These are phyloP conservation scores for Deinandra increscens DNA, from an alignment of 129 eudicot species.

Conservation along the genomic window DNA sequence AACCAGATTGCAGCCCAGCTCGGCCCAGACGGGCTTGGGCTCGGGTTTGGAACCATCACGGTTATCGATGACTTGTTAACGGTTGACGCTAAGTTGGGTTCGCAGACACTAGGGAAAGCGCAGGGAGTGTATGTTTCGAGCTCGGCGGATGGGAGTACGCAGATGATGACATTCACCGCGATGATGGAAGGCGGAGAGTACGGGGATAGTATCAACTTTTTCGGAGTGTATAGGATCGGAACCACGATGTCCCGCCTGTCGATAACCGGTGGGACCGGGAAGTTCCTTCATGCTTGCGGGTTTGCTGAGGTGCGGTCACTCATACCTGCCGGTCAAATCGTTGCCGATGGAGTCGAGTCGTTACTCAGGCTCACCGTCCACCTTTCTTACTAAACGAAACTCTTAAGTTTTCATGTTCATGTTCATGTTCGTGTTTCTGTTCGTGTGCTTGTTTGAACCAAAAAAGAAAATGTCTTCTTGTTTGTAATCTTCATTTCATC, in stretches of 20 bases:
- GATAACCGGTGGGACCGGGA: slow-evolving; percentile 92
- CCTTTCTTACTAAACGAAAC: slow-evolving; percentile 45
- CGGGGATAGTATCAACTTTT: slow-evolving; percentile 84
- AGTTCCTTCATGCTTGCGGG: slow-evolving; percentile 84
- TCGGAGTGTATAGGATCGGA: slow-evolving; percentile 82
- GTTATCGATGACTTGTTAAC: slow-evolving; percentile 93
- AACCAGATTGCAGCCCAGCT: slow-evolving; percentile 43
- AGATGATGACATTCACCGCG: slow-evolving; percentile 96
- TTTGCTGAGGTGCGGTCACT: slow-evolving; percentile 91
- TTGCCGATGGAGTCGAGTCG: slow-evolving; percentile 78
- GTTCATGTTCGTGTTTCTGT: background rate
- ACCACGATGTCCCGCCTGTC: slow-evolving; percentile 80
- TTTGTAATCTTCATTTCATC: slow-evolving; percentile 26
- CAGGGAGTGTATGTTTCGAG: slow-evolving; percentile 92
- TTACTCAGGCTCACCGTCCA: slow-evolving; percentile 78
- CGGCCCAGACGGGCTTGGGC: slow-evolving; percentile 88
- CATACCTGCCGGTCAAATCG: slow-evolving; percentile 82
- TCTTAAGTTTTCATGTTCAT: slow-evolving; percentile 22
- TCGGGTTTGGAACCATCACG: slow-evolving; percentile 91
- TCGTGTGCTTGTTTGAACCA: slow-evolving; percentile 29
- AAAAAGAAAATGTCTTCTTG: background rate
- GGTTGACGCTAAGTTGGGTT: slow-evolving; percentile 60
- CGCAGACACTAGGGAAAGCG: slow-evolving; percentile 74
- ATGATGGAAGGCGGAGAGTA: slow-evolving; percentile 93
- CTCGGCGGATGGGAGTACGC: slow-evolving; percentile 79